Percentiles rank a stretch among this genome's conserved stretches.
Conservation (phyloP, 108 stramenopile genomes). For the Parietichytrium sp. region DNA sequence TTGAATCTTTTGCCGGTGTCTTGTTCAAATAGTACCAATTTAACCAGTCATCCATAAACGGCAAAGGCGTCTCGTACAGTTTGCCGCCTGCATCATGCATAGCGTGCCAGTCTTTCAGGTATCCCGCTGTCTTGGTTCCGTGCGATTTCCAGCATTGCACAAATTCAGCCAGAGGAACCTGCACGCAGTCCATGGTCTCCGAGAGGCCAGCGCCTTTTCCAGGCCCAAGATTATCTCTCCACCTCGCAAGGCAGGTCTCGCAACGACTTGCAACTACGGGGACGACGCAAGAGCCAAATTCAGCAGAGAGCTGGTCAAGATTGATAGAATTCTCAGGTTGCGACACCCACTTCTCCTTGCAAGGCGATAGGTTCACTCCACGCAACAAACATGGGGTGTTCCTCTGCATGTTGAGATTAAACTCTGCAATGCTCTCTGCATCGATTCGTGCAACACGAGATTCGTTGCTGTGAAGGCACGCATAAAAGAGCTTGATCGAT, state of each 20-base stretch:
- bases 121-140: neutral
- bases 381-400: neutral
- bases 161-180: neutral
- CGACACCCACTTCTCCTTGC: too few relatives aligned
- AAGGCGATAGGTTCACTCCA: too few relatives aligned
- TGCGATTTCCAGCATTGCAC: neutral
- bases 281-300: too few relatives aligned
- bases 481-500: neutral
- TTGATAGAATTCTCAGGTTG: too few relatives aligned
- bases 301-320: too few relatives aligned
- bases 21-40: neutral
- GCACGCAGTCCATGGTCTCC: neutral
- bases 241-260: too few relatives aligned
- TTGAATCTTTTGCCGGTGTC: too few relatives aligned
- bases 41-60: constrained; percentile 3
- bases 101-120: constrained; percentile 37
- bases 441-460: too few relatives aligned
- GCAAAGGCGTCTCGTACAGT: neutral
- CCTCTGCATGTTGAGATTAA: neutral
- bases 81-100: neutral
- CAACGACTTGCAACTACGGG: too few relatives aligned
- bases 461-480: neutral
- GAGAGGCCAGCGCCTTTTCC: too few relatives aligned
- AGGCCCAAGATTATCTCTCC: too few relatives aligned
- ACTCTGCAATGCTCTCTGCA: too few relatives aligned